A percentile compares a stretch with the other conserved stretches of the same genome.
Evolutionary conservation across 495 filamentous ascomycete genomes (phyloP).

Genomic region (Xylaria intraflava): DNA sequence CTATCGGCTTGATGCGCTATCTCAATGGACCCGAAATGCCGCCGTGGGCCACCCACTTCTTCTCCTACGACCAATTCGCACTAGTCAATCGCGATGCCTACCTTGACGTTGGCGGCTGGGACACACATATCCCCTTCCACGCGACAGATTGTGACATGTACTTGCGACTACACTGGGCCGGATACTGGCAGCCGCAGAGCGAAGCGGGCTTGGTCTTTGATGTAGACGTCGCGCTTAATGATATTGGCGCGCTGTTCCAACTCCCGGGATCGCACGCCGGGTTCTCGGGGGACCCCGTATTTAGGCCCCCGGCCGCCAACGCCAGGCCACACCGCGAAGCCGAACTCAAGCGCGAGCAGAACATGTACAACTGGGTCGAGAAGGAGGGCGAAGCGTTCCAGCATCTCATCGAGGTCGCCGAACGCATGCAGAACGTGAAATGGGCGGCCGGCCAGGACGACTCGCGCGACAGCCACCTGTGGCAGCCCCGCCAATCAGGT

Average conservation of each 20-base stretch:
- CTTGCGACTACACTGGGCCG: conserved; percentile 47
- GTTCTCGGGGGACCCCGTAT: conserved; percentile 25
- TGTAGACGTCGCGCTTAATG: conserved; percentile 38
- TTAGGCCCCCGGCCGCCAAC: conserved; percentile 2
- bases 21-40: conserved; percentile 24
- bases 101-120: conserved; percentile 52
- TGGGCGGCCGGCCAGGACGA: conserved; percentile 20
- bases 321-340: conserved; percentile 18
- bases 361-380: conserved; percentile 24
- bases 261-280: conserved; percentile 24
- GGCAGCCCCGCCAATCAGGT: conserved; percentile 49
- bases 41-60: conserved; percentile 46
- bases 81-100: conserved; percentile 49
- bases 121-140: conserved; percentile 55
- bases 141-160: conserved; percentile 53
- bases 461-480: conserved; percentile 41
- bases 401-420: conserved; percentile 26
- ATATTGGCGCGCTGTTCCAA: conserved; percentile 42
- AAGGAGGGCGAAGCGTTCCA: conserved; percentile 33
- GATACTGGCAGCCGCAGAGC: conserved; percentile 41
- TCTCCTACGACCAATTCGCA: conserved; percentile 51
- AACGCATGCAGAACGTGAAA: conserved; percentile 33
- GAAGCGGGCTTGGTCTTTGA: conserved; percentile 45
- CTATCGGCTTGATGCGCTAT: conserved; percentile 27
- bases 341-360: conserved; percentile 23